Percentiles rank a stretch among this genome's conserved stretches.
These are phyloP conservation scores for Trichomonascus vanleenenianus DNA, from an alignment of 805 yeast genomes.

Conservation along the genomic window DNA sequence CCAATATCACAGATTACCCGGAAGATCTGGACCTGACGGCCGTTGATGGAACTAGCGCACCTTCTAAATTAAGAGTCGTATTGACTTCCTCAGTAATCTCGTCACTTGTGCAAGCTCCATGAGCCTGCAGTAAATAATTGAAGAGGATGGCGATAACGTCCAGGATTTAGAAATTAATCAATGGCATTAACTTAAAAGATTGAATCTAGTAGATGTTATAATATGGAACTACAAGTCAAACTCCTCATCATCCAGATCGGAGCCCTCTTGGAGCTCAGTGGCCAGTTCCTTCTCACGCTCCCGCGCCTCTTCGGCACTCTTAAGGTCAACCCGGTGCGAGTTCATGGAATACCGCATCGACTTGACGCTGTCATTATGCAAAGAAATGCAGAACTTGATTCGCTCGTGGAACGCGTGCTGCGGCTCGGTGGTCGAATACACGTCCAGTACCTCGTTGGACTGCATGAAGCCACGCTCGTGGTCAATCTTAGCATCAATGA, in stretches of 20 bases:
- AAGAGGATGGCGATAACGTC: no score
- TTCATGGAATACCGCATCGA: conserved; percentile 85
- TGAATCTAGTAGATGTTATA: no score
- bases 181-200: no score
- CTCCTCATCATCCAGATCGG: conserved; percentile 36
- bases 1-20: no score
- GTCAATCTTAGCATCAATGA: conserved; percentile 88
- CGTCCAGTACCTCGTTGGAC: conserved; percentile 75
- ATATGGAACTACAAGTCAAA: conserved; percentile 25
- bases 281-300: conserved; percentile 47
- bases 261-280: conserved; percentile 36
- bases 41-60: no score
- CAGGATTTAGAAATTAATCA: no score
- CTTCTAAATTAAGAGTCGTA: no score
- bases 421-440: conserved; percentile 82
- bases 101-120: no score
- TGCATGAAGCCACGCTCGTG: conserved; percentile 89
- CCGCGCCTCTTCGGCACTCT: conserved; percentile 46
- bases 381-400: conserved; percentile 80
- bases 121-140: no score
- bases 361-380: conserved; percentile 87
- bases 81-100: no score
- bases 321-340: conserved; percentile 42
- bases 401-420: conserved; percentile 86
- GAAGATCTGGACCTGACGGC: no score